A percentile compares a stretch with the other conserved stretches of the same genome.
phyloP scores from a whole-genome alignment of 2,329 filamentous ascomycete species.

The Delphinella strobiligena region DNA sequence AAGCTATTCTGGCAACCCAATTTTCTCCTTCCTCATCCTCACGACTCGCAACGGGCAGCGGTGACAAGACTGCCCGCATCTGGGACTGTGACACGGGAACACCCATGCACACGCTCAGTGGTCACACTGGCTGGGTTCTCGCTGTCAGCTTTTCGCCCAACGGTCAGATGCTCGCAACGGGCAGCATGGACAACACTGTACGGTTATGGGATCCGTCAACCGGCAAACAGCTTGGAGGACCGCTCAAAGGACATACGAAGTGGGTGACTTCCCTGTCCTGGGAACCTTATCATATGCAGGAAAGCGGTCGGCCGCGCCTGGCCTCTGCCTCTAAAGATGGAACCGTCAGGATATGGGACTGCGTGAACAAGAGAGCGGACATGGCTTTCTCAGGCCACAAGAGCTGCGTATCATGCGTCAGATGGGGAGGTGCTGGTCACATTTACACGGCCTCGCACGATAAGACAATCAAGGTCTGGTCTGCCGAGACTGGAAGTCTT shows the following conservation, averaged over 20 bases:
- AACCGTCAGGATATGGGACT: constrained; percentile 79
- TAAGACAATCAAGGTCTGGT: constrained; percentile 87
- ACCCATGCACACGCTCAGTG: constrained; percentile 71
- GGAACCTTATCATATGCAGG: constrained; percentile 85
- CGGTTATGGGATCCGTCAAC: constrained; percentile 78
- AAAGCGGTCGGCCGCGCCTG: constrained; percentile 59
- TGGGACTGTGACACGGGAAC: constrained; percentile 95
- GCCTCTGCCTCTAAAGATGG: constrained; percentile 84
- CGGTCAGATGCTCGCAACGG: constrained; percentile 68
- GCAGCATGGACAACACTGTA: constrained; percentile 88
- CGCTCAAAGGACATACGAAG: constrained; percentile 75
- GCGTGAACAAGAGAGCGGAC: constrained; percentile 65
- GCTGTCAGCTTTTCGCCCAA: constrained; percentile 82
- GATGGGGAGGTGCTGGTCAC: constrained; percentile 81
- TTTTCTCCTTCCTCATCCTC: constrained; percentile 73
- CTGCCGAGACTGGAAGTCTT: constrained; percentile 64
- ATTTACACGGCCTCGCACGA: constrained; percentile 83
- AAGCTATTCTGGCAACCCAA: constrained; percentile 74
- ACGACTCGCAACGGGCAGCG: constrained; percentile 74
- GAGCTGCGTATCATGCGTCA: constrained; percentile 76
- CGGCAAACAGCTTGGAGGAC: constrained; percentile 58
- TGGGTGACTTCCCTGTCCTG: constrained; percentile 81
- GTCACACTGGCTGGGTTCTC: constrained; percentile 83
- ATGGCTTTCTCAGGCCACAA: constrained; percentile 81
- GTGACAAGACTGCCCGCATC: constrained; percentile 81